These are phyloP conservation scores for Colletotrichum lupini DNA, from an alignment of 2,329 filamentous ascomycete species.

Conservation along the genomic window DNA sequence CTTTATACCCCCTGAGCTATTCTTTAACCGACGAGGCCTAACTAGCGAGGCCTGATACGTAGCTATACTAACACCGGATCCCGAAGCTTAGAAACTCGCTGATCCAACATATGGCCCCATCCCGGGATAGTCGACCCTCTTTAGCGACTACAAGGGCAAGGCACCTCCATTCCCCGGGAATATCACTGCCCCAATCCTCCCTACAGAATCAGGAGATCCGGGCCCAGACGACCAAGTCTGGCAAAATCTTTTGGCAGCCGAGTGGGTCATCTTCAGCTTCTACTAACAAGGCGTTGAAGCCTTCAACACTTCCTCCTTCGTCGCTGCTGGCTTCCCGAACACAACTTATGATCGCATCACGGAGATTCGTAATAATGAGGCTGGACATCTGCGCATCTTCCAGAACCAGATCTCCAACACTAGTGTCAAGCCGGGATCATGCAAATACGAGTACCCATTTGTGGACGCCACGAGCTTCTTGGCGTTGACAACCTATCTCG, in stretches of 20 bases:
- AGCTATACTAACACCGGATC: not conserved
- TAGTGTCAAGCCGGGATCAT: conserved; percentile 49
- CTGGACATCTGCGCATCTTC: conserved; percentile 56
- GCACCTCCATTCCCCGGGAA: not conserved
- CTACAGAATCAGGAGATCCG: conserved; percentile 27
- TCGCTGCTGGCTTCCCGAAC: not conserved
- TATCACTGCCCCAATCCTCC: not conserved
- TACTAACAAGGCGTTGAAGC: conserved; percentile 42
- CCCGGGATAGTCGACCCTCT: not conserved
- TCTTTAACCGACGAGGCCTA: too few species aligned
- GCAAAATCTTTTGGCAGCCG: conserved; percentile 56
- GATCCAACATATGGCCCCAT: not conserved
- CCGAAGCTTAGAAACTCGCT: not conserved
- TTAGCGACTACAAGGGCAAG: not conserved
- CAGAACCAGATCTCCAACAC: conserved; percentile 53
- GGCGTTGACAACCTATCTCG: conserved; percentile 47
- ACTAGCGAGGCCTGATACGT: too few species aligned
- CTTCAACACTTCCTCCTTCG: not conserved
- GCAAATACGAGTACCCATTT: conserved; percentile 1
- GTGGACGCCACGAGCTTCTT: not conserved
- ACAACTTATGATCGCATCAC: not conserved
- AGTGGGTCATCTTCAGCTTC: conserved; percentile 57
- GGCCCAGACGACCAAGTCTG: conserved; percentile 54
- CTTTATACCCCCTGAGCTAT: too few species aligned
- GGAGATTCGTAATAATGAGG: conserved; percentile 56